These are phyloP conservation scores for Nothomitra cinnamomea DNA, from an alignment of 2,329 filamentous ascomycete species.

Conservation along the genomic window DNA sequence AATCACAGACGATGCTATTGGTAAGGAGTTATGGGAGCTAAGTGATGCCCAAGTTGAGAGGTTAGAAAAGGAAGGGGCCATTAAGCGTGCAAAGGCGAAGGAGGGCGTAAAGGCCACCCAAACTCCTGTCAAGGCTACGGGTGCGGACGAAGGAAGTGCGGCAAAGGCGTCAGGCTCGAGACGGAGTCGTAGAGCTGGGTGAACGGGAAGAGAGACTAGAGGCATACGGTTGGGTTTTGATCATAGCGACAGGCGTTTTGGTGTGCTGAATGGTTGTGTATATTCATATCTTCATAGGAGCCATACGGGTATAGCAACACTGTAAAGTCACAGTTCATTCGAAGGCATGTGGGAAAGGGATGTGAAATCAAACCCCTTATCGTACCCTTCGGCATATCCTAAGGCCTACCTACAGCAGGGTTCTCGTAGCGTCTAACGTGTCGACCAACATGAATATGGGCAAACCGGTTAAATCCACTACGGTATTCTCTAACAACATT, in stretches of 20 bases:
- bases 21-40: conserved; percentile 77
- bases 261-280: no score
- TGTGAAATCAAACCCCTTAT: no score
- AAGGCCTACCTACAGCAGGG: no score
- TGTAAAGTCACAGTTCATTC: no score
- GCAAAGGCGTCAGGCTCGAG: neutral
- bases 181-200: neutral
- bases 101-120: neutral
- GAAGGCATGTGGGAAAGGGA: no score
- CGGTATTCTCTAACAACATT: no score
- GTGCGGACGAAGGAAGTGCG: neutral
- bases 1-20: conserved; percentile 58
- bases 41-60: conserved; percentile 72
- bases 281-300: no score
- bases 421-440: no score
- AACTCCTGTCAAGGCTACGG: neutral
- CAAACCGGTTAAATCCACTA: no score
- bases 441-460: no score
- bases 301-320: no score
- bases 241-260: neutral
- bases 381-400: no score
- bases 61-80: conserved; percentile 63
- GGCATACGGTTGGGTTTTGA: neutral
- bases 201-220: neutral
- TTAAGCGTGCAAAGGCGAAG: conserved; percentile 37